Percentiles rank a stretch among this genome's conserved stretches.
Conservation (phyloP, 2,329 filamentous ascomycete genomes). For the Ilyonectria mors-panacis region DNA sequence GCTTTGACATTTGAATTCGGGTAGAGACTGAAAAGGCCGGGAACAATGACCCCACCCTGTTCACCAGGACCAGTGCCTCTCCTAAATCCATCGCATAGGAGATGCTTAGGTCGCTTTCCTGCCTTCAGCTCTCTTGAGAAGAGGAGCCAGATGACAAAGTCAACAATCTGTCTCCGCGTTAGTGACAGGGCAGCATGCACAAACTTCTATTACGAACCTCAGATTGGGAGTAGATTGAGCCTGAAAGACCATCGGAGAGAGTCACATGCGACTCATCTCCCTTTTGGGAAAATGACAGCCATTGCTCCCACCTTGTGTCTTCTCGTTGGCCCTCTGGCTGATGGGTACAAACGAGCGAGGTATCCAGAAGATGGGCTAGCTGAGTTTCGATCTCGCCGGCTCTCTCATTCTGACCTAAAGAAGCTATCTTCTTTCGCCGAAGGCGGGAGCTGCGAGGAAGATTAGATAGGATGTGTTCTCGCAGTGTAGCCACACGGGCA, state of each 20-base stretch:
- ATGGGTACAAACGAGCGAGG: constrained; percentile 74
- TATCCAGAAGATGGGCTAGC: constrained; percentile 76
- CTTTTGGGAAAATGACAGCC: constrained; percentile 73
- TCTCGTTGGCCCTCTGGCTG: constrained; percentile 47
- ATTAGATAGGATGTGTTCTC: constrained; percentile 77
- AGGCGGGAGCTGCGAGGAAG: constrained; percentile 78
- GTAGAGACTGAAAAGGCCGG: constrained; percentile 74
- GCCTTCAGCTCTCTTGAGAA: constrained; percentile 72
- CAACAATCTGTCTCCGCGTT: constrained; percentile 73
- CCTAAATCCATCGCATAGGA: constrained; percentile 88
- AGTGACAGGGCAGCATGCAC: constrained; percentile 18
- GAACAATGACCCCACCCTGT: constrained; percentile 64
- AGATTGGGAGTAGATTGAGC: constrained; percentile 69
- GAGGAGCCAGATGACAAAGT: constrained; percentile 83
- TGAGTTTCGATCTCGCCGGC: constrained; percentile 54
- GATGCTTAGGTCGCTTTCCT: constrained; percentile 73
- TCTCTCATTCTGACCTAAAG: constrained; percentile 55
- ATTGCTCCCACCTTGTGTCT: constrained; percentile 67
- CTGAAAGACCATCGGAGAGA: constrained; percentile 62
- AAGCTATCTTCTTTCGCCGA: constrained; percentile 69
- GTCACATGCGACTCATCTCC: constrained; percentile 72
- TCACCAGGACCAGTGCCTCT: constrained; percentile 56
- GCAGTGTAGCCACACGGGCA: constrained; percentile 74
- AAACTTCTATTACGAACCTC: constrained; percentile 65
- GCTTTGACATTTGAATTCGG: constrained; percentile 79